These are phyloP conservation scores for Fusarium kyushuense DNA, from an alignment of 2,329 filamentous ascomycete genomes.

Conservation along the genomic window DNA sequence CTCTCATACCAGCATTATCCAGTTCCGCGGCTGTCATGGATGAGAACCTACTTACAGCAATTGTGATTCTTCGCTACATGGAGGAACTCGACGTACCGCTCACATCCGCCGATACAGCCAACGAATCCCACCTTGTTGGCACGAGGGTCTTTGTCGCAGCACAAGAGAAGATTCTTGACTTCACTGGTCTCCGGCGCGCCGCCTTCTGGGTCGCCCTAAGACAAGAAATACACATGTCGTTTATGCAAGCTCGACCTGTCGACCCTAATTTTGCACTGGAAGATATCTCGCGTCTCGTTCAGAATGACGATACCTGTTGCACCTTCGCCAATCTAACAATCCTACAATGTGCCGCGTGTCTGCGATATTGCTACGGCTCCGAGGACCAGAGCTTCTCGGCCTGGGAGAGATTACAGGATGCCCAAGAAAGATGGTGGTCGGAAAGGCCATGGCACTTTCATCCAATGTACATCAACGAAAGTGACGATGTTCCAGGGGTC, in stretches of 20 bases:
- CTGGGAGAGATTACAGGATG: slow-evolving; percentile 41
- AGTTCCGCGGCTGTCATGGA: slow-evolving; percentile 46
- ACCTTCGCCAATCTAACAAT: slow-evolving; percentile 47
- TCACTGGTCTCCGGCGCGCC: slow-evolving; percentile 47
- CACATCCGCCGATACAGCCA: slow-evolving; percentile 21
- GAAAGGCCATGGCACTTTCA: slow-evolving; percentile 49
- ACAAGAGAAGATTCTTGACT: slow-evolving; percentile 46
- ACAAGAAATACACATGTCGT: slow-evolving; percentile 51
- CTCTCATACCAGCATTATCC: slow-evolving; percentile 46
- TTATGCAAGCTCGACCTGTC: slow-evolving; percentile 48
- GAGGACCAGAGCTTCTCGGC: slow-evolving; percentile 44
- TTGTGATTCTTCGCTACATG: slow-evolving; percentile 49
- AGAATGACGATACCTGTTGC: slow-evolving; percentile 45
- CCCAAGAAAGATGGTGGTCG: slow-evolving; percentile 48
- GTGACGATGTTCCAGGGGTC: slow-evolving; percentile 2
- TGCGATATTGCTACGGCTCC: slow-evolving; percentile 48
- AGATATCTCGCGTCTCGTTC: slow-evolving; percentile 38
- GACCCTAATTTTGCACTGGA: slow-evolving; percentile 46
- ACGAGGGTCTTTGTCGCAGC: slow-evolving; percentile 48
- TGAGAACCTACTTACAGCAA: slow-evolving; percentile 48
- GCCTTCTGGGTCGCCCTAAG: slow-evolving; percentile 49
- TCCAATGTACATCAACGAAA: slow-evolving; percentile 42
- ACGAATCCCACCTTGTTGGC: slow-evolving; percentile 48
- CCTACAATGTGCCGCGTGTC: slow-evolving; percentile 46
- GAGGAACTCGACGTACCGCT: slow-evolving; percentile 47